Evolutionary conservation across 768 basidiomycete species (phyloP), one percentile per base, ranked within the genome.

Genomic region (Psilocybe cyanescens): DNA sequence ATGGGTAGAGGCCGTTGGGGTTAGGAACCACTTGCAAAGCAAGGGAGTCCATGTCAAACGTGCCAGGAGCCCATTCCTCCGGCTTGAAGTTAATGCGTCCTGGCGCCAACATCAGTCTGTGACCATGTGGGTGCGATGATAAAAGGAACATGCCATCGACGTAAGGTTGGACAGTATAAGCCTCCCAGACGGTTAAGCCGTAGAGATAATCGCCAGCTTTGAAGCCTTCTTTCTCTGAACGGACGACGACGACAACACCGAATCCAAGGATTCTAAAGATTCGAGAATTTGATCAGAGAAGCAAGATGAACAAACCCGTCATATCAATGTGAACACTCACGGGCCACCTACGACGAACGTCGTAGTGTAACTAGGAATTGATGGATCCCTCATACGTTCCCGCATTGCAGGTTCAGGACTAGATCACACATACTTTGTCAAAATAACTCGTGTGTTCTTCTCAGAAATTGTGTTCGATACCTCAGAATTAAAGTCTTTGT

Each of bases 401-500:
- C 78, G 65, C 70, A 81, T 64, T 60, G 79, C 80, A 1, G 79
- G 78, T 59, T 82, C 81, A 31, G 57, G 48, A 78, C 66, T 1
- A 77, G 76, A 19, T 24, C 17, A 49, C 29, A 11, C 24, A 14
- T 5, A 19, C 5, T 17, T 3, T 5, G 29, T 44, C 19, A 55
- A 24, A 39, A 11, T 28, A 31, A 11, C 1, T 44, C n/a, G 33
- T 7, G 33, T 6, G 11, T 16, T 44, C 14, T 44, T 6, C 41
- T 44, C 9, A 44, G 14, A 44, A 12, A n/a, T 44, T 14, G 6
- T 5, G 8, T 14, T 14, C 11, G 14, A 24, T 37, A 58, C 57
- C 57, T 58, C 1, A 83, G 64, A 1, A 75, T 75, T 14, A 87
- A 74, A 0, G 77, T 79, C 71, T 86, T 87, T 61, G 84, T 52